These are phyloP conservation scores for Coemansia sp. DNA, from an alignment of 192 early-diverging fungal species.

Conservation along the genomic window DNA sequence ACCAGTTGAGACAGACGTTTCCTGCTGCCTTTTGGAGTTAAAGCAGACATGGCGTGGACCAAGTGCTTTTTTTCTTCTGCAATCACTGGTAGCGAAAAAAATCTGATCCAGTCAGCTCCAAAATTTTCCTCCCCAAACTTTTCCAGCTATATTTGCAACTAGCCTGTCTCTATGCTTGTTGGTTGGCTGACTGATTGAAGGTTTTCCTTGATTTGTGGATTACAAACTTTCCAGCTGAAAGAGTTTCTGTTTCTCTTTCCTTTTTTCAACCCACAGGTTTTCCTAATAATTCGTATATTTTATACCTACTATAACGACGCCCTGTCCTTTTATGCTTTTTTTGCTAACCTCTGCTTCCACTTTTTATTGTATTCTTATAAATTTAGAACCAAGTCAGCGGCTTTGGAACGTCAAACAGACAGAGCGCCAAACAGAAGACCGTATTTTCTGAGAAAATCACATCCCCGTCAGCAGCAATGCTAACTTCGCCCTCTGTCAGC, in stretches of 20 bases:
- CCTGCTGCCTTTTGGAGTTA: background rate
- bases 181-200: background rate
- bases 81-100: background rate
- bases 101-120: background rate
- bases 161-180: background rate
- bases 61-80: background rate
- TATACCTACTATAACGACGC: background rate
- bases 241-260: background rate
- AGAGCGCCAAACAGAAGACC: background rate
- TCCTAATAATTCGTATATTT: background rate
- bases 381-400: conserved; percentile 1
- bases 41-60: background rate
- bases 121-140: background rate
- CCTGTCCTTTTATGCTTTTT: background rate
- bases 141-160: background rate
- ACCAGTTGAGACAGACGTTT: background rate
- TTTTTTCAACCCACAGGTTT: background rate
- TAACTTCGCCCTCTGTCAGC: background rate
- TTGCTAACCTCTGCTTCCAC: background rate
- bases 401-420: background rate
- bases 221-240: background rate
- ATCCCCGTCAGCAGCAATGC: background rate
- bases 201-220: conserved; percentile 1
- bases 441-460: background rate
- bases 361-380: background rate